Evolutionary conservation across 176 grass and related monocot genomes (phyloP).

Genomic region (Secale cereale): DNA sequence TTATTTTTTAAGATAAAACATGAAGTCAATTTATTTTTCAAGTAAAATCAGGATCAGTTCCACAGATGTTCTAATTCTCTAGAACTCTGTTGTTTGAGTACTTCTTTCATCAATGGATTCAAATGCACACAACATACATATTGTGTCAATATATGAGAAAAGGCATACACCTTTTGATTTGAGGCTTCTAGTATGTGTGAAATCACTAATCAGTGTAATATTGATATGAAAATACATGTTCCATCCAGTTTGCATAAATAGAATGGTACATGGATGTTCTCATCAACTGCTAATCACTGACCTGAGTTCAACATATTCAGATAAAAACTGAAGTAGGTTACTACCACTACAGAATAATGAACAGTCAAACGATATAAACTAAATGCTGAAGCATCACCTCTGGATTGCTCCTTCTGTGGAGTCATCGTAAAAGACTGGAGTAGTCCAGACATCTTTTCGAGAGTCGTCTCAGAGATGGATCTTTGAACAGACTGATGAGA

Average conservation of each 20-base stretch:
- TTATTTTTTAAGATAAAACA: background rate
- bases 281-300: background rate
- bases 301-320: background rate
- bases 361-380: too few species aligned
- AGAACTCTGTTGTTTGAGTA: background rate
- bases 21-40: background rate
- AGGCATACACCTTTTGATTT: background rate
- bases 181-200: background rate
- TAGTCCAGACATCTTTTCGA: conserved; percentile 63
- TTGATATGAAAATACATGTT: background rate
- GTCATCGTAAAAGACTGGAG: conserved; percentile 66
- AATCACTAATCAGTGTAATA: background rate
- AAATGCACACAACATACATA: background rate
- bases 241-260: conserved; percentile 4
- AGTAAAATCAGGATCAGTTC: background rate
- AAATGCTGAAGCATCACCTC: conserved; percentile 42
- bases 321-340: background rate
- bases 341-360: background rate
- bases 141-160: conserved; percentile 5
- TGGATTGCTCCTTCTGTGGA: conserved; percentile 64
- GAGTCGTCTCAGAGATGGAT: conserved; percentile 75
- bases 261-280: background rate
- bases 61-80: background rate
- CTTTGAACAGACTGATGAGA: conserved; percentile 55
- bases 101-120: background rate